Evolutionary conservation across 306 rosid genomes (phyloP).

Genomic region (Vigna reflexopilosa): DNA sequence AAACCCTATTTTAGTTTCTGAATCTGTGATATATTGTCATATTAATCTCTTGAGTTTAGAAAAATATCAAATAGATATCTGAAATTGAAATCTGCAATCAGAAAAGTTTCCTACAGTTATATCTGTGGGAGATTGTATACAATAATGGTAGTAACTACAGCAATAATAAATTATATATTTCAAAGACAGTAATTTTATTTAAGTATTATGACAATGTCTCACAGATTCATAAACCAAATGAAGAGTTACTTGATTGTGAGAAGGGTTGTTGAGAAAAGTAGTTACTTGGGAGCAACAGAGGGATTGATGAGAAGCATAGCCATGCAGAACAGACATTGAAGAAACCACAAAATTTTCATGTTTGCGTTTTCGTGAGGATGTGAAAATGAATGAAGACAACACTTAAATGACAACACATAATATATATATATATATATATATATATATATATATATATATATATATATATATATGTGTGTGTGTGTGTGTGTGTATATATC

Average conservation of each 20-base stretch:
- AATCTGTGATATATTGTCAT: not conserved
- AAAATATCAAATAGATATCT: too few species aligned
- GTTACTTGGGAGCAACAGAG: constrained; percentile 11
- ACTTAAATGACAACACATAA: not conserved
- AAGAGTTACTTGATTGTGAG: not conserved
- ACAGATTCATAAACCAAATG: not conserved
- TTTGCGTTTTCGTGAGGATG: not conserved
- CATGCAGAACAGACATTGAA: constrained; percentile 1
- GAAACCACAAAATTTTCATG: constrained; percentile 17
- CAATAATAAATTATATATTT: not conserved
- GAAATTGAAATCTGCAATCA: not conserved
- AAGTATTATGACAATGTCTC: not conserved
- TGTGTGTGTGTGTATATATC: too few species aligned
- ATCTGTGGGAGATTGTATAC: not conserved
- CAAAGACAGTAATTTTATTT: not conserved
- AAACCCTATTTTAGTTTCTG: not conserved
- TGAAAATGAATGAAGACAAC: not conserved
- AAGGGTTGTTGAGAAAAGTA: not conserved
- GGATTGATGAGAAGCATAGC: constrained; percentile 22
- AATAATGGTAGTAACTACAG: not conserved
- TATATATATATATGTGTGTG: not conserved
- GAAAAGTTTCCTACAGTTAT: not conserved
- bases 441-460: not conserved
- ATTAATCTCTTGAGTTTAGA: too few species aligned
- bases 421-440: not conserved